Conservation (phyloP, 106 monocot genomes). For the Dendrobium chrysotoxum region DNA sequence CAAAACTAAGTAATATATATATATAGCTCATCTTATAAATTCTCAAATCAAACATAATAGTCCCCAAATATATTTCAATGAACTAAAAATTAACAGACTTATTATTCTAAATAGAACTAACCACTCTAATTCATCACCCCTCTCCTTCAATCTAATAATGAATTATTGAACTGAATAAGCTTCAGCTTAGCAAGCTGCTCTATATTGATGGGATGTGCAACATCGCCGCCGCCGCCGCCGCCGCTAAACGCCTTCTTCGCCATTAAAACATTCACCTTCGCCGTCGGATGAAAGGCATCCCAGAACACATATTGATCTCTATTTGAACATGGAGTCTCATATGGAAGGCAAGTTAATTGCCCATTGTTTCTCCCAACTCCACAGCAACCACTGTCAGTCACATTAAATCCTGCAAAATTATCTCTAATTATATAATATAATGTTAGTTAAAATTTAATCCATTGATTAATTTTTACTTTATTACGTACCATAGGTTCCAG, state of each 20-base stretch:
- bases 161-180: slow-evolving; percentile 1
- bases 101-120: no score
- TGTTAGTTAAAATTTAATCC: not conserved
- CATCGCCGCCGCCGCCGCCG: slow-evolving; percentile 18
- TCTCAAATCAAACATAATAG: no score
- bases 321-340: slow-evolving; percentile 51
- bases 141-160: not conserved
- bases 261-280: slow-evolving; percentile 45
- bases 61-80: no score
- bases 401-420: slow-evolving; percentile 45
- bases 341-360: slow-evolving; percentile 72
- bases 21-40: no score
- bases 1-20: no score
- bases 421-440: not conserved
- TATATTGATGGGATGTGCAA: slow-evolving; percentile 62
- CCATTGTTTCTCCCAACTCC: slow-evolving; percentile 73
- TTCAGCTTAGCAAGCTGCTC: slow-evolving; percentile 51
- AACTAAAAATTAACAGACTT: no score
- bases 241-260: slow-evolving; percentile 50
- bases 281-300: slow-evolving; percentile 93
- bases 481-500: slow-evolving; percentile 41
- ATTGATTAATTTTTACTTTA: not conserved
- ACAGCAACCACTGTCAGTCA: slow-evolving; percentile 70
- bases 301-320: slow-evolving; percentile 68
- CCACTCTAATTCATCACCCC: not conserved